These are phyloP conservation scores for Populus davidiana DNA, from an alignment of 345 rosid species.

Conservation along the genomic window DNA sequence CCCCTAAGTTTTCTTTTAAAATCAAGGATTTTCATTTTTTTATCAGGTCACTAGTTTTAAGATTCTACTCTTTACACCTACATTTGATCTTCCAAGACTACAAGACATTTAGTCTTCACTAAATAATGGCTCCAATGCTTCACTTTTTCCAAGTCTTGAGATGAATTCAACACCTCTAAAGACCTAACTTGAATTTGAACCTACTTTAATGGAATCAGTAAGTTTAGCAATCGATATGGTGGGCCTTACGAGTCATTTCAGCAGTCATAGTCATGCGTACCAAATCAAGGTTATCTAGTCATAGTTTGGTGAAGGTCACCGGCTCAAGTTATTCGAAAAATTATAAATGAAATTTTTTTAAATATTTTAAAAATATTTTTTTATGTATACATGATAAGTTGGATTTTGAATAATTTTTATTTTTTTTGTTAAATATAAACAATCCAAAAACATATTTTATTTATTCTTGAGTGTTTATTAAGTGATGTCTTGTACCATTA, in stretches of 20 bases:
- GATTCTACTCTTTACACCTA: not conserved
- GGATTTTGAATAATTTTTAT: too few species aligned
- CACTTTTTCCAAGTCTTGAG: not conserved
- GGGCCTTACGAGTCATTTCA: not conserved
- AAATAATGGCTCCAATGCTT: too few species aligned
- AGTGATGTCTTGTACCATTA: too few species aligned
- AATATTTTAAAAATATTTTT: too few species aligned
- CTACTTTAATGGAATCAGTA: not conserved
- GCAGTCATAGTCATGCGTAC: slow-evolving; percentile 6
- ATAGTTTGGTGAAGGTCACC: slow-evolving; percentile 17
- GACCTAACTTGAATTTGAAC: not conserved
- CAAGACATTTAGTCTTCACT: not conserved
- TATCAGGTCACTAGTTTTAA: not conserved
- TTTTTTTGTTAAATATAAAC: too few species aligned
- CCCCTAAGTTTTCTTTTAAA: too few species aligned
- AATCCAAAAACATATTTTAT: too few species aligned
- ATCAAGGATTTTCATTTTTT: too few species aligned
- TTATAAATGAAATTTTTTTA: too few species aligned
- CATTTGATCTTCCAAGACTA: not conserved
- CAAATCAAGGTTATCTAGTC: slow-evolving; percentile 20
- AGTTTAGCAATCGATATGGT: not conserved
- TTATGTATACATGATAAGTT: too few species aligned
- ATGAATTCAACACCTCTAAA: not conserved
- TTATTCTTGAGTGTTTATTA: too few species aligned
- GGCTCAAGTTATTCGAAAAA: too few species aligned